Conservation (phyloP, 192 early-diverging fungal species). For the Linderina pennispora region DNA sequence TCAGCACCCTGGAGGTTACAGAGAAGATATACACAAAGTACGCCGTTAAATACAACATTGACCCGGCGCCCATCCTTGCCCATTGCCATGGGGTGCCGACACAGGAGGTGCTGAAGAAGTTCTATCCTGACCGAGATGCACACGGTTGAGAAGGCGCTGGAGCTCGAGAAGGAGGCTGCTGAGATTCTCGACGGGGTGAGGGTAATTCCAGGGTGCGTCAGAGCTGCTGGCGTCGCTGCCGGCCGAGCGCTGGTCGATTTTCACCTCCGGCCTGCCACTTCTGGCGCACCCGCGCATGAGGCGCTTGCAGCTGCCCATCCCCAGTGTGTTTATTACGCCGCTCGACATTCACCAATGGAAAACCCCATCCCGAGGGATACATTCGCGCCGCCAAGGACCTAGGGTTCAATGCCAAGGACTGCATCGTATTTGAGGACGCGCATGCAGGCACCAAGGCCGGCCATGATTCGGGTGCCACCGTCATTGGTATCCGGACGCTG, state of each 20-base stretch:
- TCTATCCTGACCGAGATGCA: slow-evolving; percentile 13
- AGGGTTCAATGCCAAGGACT: slow-evolving; percentile 1
- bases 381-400: slow-evolving; percentile 11
- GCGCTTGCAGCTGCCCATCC: slow-evolving; percentile 8
- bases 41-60: slow-evolving; percentile 6
- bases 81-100: slow-evolving; percentile 34
- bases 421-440: slow-evolving; percentile 38
- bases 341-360: slow-evolving; percentile 14
- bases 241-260: slow-evolving; percentile 12
- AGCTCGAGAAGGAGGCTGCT: slow-evolving; percentile 11
- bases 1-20: slow-evolving; percentile 14
- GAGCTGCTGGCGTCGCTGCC: slow-evolving; percentile 4
- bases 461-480: slow-evolving; percentile 4
- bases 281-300: slow-evolving; percentile 22
- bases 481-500: slow-evolving; percentile 16
- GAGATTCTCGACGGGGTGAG: slow-evolving; percentile 5
- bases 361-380: slow-evolving; percentile 30
- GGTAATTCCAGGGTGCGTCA: slow-evolving; percentile 12
- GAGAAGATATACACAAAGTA: slow-evolving; percentile 15
- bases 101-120: slow-evolving; percentile 17
- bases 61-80: slow-evolving; percentile 9
- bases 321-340: slow-evolving; percentile 20
- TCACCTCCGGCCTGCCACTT: slow-evolving; percentile 25
- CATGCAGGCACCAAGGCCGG: slow-evolving; percentile 13
- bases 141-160: slow-evolving; percentile 12